Evolutionary conservation across 148 eudicot species (phyloP), one percentile per base, ranked within the genome.

Genomic region (Rhododendron ovatum): DNA sequence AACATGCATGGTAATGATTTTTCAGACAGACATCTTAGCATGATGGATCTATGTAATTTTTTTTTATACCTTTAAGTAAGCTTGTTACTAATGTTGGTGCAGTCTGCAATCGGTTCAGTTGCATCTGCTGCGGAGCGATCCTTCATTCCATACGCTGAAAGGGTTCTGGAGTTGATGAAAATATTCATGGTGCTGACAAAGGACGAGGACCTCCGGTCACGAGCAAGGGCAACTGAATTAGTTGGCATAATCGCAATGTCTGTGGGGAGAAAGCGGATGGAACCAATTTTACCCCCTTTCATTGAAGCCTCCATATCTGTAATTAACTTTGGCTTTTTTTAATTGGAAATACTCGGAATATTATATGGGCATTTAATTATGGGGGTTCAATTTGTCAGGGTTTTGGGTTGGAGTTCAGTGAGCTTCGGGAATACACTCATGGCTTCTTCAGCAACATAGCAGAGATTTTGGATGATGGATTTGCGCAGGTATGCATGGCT

Each of bases 391-490:
- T 50, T 78, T 85, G 55, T 83, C 90, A 97, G 99, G 99, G 99
- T 82, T 97, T 91, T 88, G 92, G 87, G 30, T 88, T 97, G 92
- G 99, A 95, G 81, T 95, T 83, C 89, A 97, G 98, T 88, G 99
- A 97, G 89, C 96, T 97, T 88, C 96, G 99, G 82, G 98, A 97
- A 90, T 95, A 97, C 85, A 93, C 98, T 87, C 98, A 97, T 87
- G 99, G 99, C 82, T 95, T 97, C 90, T 95, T 97, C 91, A 97
- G 99, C 95, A 97, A 95, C 83, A 92, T 95, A 73, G 95, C 98
- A 71, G 99, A 97, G 89, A 94, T 97, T 88, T 85, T 97, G 89
- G 98, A 92, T 78, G 98, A 95, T 82, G 95, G 99, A 84, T 94
- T 97, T 92, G 86, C 90, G 55, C 94, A 93, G 98, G 99, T 95